phyloP scores from a whole-genome alignment of 2,329 filamentous ascomycete genomes.

The Tolypocladium inflatum region DNA sequence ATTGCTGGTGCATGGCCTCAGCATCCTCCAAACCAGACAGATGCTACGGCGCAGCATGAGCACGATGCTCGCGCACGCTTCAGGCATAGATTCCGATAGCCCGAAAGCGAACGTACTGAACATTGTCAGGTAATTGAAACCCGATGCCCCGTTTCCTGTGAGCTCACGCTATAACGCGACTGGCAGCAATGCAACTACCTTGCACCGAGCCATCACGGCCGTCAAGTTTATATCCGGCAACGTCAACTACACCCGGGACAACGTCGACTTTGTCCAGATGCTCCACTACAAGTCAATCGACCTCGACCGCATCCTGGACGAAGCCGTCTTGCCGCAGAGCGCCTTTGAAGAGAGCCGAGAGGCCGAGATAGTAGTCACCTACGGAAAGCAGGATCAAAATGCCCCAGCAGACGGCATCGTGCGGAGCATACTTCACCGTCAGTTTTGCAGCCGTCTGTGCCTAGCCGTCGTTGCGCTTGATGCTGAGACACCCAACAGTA shows the following conservation, averaged over 20 bases:
- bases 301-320: neutral
- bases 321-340: neutral
- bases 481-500: neutral
- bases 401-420: neutral
- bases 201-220: neutral
- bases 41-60: neutral
- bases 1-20: neutral
- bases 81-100: neutral
- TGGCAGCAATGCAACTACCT: neutral
- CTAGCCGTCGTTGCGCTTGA: neutral
- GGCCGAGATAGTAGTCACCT: neutral
- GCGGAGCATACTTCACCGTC: neutral
- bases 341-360: neutral
- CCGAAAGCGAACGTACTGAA: neutral
- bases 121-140: neutral
- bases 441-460: neutral
- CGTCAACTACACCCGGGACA: neutral
- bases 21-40: neutral
- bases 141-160: neutral
- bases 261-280: constrained; percentile 1
- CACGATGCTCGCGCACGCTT: constrained; percentile 1
- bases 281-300: constrained; percentile 2
- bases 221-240: neutral
- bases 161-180: neutral
- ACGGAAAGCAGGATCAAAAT: neutral